These are phyloP conservation scores for Simmondsia chinensis DNA, from an alignment of 148 eudicot genomes.

Conservation along the genomic window DNA sequence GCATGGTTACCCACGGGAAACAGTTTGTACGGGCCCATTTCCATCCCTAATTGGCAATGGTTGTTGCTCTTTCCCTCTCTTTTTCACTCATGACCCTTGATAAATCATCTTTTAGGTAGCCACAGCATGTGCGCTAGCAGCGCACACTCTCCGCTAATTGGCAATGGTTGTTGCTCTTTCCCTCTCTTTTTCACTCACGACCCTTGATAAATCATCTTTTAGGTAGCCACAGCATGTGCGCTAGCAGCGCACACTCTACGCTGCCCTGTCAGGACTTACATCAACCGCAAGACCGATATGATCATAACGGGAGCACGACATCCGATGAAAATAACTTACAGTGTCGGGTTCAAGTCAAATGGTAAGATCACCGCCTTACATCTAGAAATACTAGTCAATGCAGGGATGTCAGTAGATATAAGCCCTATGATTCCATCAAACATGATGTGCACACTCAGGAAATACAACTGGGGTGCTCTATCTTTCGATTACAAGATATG, in stretches of 20 bases:
- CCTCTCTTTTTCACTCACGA: neutral
- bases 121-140: constrained; percentile 85
- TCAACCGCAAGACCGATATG: constrained; percentile 84
- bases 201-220: too few species aligned
- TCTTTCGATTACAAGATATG: constrained; percentile 70
- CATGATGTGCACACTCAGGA: constrained; percentile 41
- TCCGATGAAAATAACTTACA: constrained; percentile 82
- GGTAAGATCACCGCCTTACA: constrained; percentile 86
- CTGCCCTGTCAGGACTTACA: constrained; percentile 67
- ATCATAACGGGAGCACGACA: constrained; percentile 90
- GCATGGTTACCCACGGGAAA: too few species aligned
- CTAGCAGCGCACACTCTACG: constrained; percentile 75
- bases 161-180: too few species aligned
- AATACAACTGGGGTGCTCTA: constrained; percentile 86
- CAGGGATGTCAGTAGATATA: constrained; percentile 45
- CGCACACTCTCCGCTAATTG: too few species aligned
- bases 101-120: constrained; percentile 75
- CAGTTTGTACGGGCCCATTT: too few species aligned
- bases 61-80: too few species aligned
- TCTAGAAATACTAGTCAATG: constrained; percentile 52
- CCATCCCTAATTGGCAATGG: too few species aligned
- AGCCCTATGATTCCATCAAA: constrained; percentile 53
- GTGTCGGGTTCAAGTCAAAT: constrained; percentile 75
- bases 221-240: constrained; percentile 85
- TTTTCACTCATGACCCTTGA: neutral